phyloP scores from a whole-genome alignment of 2,329 filamentous ascomycete species.

The Cytospora mali region DNA sequence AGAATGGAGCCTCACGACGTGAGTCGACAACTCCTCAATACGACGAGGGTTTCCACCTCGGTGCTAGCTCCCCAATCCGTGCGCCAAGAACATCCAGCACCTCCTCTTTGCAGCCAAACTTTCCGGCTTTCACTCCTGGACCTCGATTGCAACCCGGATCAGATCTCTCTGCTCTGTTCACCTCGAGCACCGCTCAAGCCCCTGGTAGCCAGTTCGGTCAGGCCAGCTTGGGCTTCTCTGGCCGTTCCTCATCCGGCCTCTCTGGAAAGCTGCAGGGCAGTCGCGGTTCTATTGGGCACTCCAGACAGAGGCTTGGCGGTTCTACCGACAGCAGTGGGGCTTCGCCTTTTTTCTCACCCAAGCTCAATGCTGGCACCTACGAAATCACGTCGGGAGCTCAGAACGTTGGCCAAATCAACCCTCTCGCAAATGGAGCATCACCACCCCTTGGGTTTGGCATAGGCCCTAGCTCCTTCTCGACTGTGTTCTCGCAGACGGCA shows the following conservation, averaged over 20 bases:
- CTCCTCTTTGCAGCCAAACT: conserved; percentile 18
- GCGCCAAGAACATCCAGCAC: conserved; percentile 16
- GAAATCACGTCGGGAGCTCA: conserved; percentile 4
- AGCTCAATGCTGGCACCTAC: conserved; percentile 5
- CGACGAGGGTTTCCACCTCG: neutral
- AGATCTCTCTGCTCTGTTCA: conserved; percentile 11
- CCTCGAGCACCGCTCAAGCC: neutral
- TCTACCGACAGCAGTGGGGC: conserved; percentile 25
- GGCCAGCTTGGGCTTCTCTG: conserved; percentile 4
- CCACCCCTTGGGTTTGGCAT: conserved; percentile 18
- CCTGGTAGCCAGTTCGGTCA: conserved; percentile 9
- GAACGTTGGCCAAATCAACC: neutral
- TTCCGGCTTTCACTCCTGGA: conserved; percentile 19
- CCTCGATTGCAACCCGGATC: conserved; percentile 14
- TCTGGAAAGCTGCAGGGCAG: conserved; percentile 7
- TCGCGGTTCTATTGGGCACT: conserved; percentile 15
- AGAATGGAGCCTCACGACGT: neutral
- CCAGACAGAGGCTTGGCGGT: conserved; percentile 25
- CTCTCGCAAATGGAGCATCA: conserved; percentile 4
- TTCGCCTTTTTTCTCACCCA: conserved; percentile 21
- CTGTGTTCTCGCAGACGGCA: conserved; percentile 33
- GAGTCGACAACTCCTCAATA: conserved; percentile 9
- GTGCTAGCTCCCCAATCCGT: conserved; percentile 4
- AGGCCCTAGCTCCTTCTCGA: conserved; percentile 32
- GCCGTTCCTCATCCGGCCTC: conserved; percentile 22